phyloP scores from a whole-genome alignment of 179 eudicot genomes.

The Silene coronaria region DNA sequence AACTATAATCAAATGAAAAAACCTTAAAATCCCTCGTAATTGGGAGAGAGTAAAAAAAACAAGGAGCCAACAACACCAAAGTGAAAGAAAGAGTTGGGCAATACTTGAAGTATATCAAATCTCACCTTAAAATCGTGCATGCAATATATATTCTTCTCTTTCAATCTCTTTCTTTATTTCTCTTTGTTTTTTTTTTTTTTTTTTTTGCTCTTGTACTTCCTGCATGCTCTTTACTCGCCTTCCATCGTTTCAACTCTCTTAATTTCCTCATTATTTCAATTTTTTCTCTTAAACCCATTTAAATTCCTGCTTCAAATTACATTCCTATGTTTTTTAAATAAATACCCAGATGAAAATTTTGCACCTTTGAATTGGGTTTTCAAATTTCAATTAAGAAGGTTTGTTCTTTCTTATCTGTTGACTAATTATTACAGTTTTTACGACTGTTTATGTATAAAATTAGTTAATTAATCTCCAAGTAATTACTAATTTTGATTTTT shows the following conservation, averaged over 20 bases:
- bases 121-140: conserved; percentile 32
- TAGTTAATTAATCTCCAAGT: conserved; percentile 13
- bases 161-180: background rate
- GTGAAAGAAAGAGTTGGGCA: conserved; percentile 24
- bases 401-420: conserved; percentile 19
- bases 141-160: conserved; percentile 24
- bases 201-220: conserved; percentile 13
- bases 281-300: background rate
- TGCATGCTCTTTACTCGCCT: conserved; percentile 21
- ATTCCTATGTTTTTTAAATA: too few relatives aligned
- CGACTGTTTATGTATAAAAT: background rate
- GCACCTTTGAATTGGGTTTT: background rate
- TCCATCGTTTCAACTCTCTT: conserved; percentile 2
- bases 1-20: too few relatives aligned
- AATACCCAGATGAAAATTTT: conserved; percentile 7
- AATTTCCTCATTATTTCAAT: background rate
- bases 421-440: conserved; percentile 16
- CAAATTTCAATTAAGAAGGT: conserved; percentile 17
- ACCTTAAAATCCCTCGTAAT: background rate
- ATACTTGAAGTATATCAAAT: conserved; percentile 25
- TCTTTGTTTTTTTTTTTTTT: conserved; percentile 10
- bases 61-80: background rate
- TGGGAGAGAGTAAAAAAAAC: background rate
- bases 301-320: background rate
- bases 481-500: background rate